These are phyloP conservation scores for Lactarius hengduanensis DNA, from an alignment of 768 basidiomycete species.

Conservation along the genomic window DNA sequence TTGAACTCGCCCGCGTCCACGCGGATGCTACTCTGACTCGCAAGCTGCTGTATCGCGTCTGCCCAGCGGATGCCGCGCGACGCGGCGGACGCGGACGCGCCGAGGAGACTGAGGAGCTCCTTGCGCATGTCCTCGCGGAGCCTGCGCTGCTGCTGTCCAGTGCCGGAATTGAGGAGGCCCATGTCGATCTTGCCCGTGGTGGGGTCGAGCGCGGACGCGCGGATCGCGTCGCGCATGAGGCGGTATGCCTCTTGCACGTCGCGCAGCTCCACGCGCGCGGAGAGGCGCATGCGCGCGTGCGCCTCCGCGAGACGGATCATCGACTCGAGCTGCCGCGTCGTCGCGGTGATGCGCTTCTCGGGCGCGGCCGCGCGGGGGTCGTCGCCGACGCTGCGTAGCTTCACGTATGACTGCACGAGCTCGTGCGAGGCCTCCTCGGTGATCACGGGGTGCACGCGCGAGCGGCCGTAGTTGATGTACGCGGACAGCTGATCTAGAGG, in stretches of 20 bases:
- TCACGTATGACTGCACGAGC: slow-evolving; percentile 87
- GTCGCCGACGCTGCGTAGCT: slow-evolving; percentile 88
- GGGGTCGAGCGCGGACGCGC: slow-evolving; percentile 93
- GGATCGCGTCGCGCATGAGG: slow-evolving; percentile 96
- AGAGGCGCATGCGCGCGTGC: slow-evolving; percentile 95
- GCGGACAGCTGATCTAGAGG: slow-evolving; percentile 88
- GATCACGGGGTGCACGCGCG: slow-evolving; percentile 80
- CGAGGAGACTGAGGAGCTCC: slow-evolving; percentile 69
- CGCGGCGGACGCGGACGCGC: slow-evolving; percentile 42
- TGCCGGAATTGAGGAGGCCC: slow-evolving; percentile 92
- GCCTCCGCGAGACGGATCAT: slow-evolving; percentile 97
- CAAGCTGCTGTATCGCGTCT: slow-evolving; percentile 75
- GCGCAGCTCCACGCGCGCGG: slow-evolving; percentile 74
- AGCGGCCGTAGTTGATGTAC: slow-evolving; percentile 91
- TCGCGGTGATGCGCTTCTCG: slow-evolving; percentile 96
- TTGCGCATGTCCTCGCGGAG: slow-evolving; percentile 87
- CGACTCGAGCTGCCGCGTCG: slow-evolving; percentile 94
- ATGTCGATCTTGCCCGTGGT: slow-evolving; percentile 97
- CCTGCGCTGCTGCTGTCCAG: slow-evolving; percentile 81
- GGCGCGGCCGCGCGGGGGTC: slow-evolving; percentile 80
- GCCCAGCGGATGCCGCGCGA: slow-evolving; percentile 73
- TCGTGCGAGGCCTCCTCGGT: slow-evolving; percentile 82
- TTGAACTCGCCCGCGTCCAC: slow-evolving; percentile 79
- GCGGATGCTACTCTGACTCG: slow-evolving; percentile 80
- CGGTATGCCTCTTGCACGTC: slow-evolving; percentile 91